Evolutionary conservation across 208 protist species (phyloP).

Genomic region (Plasmodiophora brassicae): DNA sequence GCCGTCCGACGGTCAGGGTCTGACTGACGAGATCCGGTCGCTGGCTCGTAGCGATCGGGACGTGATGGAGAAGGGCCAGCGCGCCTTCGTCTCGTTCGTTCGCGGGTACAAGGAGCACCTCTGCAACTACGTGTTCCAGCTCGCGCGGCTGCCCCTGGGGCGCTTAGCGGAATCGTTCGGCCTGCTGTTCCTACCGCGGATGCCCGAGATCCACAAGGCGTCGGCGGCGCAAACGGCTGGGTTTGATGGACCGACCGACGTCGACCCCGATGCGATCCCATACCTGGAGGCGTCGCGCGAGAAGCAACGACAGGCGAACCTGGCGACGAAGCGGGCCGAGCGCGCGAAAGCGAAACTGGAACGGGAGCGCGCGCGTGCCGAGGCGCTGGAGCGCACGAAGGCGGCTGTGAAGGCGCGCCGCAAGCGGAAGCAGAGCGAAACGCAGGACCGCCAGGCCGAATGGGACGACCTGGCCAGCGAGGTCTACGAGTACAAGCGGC

Average conservation of each 20-base stretch:
- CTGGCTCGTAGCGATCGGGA: slow-evolving; percentile 40
- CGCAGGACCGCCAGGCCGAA: slow-evolving; percentile 35
- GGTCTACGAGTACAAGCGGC: slow-evolving; percentile 34
- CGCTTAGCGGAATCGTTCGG: slow-evolving; percentile 42
- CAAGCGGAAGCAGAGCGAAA: background rate
- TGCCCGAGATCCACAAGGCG: background rate
- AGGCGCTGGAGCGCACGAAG: background rate
- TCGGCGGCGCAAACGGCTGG: slow-evolving; percentile 25
- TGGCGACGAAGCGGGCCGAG: slow-evolving; percentile 34
- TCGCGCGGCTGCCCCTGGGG: slow-evolving; percentile 51
- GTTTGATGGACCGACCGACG: background rate
- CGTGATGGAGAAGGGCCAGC: slow-evolving; percentile 48
- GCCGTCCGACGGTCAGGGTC: background rate
- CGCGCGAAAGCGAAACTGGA: slow-evolving; percentile 27
- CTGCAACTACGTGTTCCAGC: slow-evolving; percentile 56
- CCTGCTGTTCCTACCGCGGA: slow-evolving; percentile 33
- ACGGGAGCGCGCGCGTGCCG: slow-evolving; percentile 36
- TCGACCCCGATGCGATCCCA: slow-evolving; percentile 49
- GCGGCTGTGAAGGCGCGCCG: background rate
- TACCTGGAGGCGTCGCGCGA: slow-evolving; percentile 47
- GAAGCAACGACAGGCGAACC: slow-evolving; percentile 35
- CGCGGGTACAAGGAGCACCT: slow-evolving; percentile 61
- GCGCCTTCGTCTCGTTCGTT: slow-evolving; percentile 57
- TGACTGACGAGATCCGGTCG: background rate
- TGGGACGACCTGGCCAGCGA: slow-evolving; percentile 48